Evolutionary conservation across 83 land plant species (phyloP).

Genomic region (Diphasiastrum complanatum): DNA sequence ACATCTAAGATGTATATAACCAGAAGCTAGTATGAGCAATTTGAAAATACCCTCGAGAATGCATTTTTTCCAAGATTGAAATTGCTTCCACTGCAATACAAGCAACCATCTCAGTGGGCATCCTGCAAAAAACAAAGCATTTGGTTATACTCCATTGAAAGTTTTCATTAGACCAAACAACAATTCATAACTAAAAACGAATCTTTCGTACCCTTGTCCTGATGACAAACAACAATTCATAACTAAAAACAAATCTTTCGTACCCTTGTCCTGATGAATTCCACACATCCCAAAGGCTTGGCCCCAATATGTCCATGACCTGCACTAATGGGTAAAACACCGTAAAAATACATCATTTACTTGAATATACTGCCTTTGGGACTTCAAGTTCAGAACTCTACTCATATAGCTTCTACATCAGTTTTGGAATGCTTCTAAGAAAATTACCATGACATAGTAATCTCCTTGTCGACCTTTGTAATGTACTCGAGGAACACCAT

Average conservation of each 20-base stretch:
- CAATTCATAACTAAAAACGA: not conserved
- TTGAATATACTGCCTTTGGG: not conserved
- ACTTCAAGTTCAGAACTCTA: not conserved
- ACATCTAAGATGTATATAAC: not conserved
- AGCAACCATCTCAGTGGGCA: constrained; percentile 84
- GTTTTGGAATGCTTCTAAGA: not conserved
- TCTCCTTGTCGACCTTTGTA: constrained; percentile 79
- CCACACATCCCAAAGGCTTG: constrained; percentile 93
- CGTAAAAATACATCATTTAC: not conserved
- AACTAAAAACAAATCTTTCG: constrained; percentile 6
- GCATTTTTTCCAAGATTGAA: constrained; percentile 78
- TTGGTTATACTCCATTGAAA: not conserved
- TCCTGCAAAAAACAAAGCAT: constrained; percentile 36
- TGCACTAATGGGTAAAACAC: constrained; percentile 16
- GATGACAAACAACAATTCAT: not conserved
- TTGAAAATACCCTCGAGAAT: constrained; percentile 52
- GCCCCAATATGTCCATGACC: constrained; percentile 93
- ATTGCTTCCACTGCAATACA: constrained; percentile 82
- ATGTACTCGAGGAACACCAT: constrained; percentile 77
- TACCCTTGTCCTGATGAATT: constrained; percentile 72
- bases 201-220: too few relatives aligned
- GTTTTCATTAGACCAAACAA: not conserved
- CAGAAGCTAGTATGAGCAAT: not conserved
- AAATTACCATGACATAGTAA: constrained; percentile 66
- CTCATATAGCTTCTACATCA: not conserved